These are phyloP conservation scores for Bertia moriformis DNA, from an alignment of 2,329 filamentous ascomycete genomes.

Conservation along the genomic window DNA sequence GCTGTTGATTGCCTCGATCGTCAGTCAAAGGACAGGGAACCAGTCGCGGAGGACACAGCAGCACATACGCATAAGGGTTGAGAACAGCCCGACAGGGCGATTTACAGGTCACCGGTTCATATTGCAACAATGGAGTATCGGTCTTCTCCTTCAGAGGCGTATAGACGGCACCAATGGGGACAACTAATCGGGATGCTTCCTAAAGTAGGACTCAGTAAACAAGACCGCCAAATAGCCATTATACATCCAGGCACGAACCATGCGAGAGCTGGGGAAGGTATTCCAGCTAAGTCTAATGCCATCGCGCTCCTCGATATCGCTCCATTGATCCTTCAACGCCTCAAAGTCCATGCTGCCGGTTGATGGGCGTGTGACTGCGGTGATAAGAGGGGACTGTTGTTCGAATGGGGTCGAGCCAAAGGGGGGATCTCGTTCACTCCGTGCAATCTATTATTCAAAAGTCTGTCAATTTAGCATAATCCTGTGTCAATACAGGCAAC, in stretches of 20 bases:
- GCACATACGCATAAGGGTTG: slow-evolving; percentile 1
- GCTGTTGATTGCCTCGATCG: slow-evolving; percentile 23
- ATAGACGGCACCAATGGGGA: slow-evolving; percentile 60
- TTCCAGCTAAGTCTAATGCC: slow-evolving; percentile 66
- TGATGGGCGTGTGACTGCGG: background rate
- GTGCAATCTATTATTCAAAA: too few species aligned
- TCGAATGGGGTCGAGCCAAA: too few species aligned
- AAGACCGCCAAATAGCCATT: too few species aligned
- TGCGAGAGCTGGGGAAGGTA: slow-evolving; percentile 63
- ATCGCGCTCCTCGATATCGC: slow-evolving; percentile 60
- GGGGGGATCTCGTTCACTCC: too few species aligned
- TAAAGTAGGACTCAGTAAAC: slow-evolving; percentile 21
- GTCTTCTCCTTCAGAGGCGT: slow-evolving; percentile 60
- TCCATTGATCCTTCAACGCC: slow-evolving; percentile 58
- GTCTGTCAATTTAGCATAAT: background rate
- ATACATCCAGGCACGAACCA: slow-evolving; percentile 43
- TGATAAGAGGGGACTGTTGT: background rate
- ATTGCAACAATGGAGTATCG: slow-evolving; percentile 41
- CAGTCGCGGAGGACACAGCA: background rate
- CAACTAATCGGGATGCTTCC: slow-evolving; percentile 59
- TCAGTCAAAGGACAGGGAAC: slow-evolving; percentile 9
- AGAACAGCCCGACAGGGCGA: background rate
- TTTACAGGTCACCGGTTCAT: slow-evolving; percentile 4
- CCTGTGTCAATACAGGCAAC: background rate
- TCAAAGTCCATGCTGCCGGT: slow-evolving; percentile 52